These are phyloP conservation scores for Botrytis cinerea DNA, from an alignment of 2,329 filamentous ascomycete species.

Conservation along the genomic window DNA sequence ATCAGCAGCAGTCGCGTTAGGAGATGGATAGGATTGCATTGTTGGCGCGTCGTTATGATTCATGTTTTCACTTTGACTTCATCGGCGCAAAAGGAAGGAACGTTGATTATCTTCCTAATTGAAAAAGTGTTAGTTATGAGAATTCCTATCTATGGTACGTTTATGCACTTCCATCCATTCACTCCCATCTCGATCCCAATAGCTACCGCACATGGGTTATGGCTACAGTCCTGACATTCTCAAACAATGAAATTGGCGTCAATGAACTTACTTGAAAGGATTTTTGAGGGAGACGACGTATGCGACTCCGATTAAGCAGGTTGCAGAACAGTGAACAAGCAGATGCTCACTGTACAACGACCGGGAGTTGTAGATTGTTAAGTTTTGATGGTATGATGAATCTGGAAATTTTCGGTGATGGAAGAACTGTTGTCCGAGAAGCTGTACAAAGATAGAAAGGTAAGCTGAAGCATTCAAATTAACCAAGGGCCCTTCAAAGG, in stretches of 20 bases:
- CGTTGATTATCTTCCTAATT: constrained; percentile 27
- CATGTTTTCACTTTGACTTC: constrained; percentile 28
- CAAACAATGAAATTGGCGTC: constrained; percentile 32
- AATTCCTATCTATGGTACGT: constrained; percentile 25
- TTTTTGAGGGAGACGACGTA: constrained; percentile 22
- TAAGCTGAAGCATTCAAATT: constrained; percentile 11
- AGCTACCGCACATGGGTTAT: constrained; percentile 21
- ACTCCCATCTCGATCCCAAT: background rate
- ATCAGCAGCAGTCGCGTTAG: constrained; percentile 37
- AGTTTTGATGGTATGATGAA: constrained; percentile 5
- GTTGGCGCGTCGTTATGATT: constrained; percentile 35
- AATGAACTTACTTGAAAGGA: constrained; percentile 33
- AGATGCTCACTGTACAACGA: constrained; percentile 21
- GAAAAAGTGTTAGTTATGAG: constrained; percentile 31
- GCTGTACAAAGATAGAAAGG: constrained; percentile 20
- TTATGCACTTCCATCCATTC: background rate
- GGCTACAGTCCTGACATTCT: constrained; percentile 18
- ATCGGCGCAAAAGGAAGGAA: constrained; percentile 27
- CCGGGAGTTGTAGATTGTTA: background rate
- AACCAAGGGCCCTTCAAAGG: background rate
- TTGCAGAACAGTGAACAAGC: constrained; percentile 16
- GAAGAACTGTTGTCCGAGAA: constrained; percentile 26
- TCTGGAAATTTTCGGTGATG: constrained; percentile 24
- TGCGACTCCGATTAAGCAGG: constrained; percentile 26
- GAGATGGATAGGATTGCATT: constrained; percentile 41